Evolutionary conservation across 495 filamentous ascomycete species (phyloP).

Genomic region (Massariosphaeria phaeospora): DNA sequence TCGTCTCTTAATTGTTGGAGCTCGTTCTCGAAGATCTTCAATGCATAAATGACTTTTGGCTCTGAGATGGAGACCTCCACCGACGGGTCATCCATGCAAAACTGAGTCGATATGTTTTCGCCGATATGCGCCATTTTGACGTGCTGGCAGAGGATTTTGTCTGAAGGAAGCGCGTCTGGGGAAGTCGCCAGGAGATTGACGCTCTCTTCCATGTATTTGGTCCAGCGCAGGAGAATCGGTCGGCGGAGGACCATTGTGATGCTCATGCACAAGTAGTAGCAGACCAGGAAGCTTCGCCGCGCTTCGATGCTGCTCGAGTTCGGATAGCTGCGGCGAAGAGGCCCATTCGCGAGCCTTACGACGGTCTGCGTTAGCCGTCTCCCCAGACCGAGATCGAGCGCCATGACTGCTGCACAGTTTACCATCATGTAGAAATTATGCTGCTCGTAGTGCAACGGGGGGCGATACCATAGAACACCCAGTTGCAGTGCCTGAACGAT

Average conservation of each 20-base stretch:
- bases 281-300: conserved; percentile 71
- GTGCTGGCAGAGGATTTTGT: conserved; percentile 68
- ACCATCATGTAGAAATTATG: conserved; percentile 87
- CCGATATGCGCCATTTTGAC: conserved; percentile 72
- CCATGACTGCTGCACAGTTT: conserved; percentile 78
- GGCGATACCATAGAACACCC: conserved; percentile 49
- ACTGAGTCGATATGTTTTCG: conserved; percentile 71
- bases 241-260: conserved; percentile 68
- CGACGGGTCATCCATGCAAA: conserved; percentile 69
- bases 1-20: conserved; percentile 46
- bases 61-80: conserved; percentile 65
- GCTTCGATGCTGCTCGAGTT: conserved; percentile 67
- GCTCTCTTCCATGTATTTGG: conserved; percentile 79
- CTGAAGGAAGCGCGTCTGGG: conserved; percentile 65
- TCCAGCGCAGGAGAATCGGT: conserved; percentile 77
- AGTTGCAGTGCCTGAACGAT: conserved; percentile 71
- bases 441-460: conserved; percentile 77
- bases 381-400: conserved; percentile 80
- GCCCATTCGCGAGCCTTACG: conserved; percentile 42
- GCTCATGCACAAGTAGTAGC: conserved; percentile 69
- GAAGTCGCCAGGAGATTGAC: conserved; percentile 67
- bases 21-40: conserved; percentile 72
- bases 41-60: conserved; percentile 63
- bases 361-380: conserved; percentile 42
- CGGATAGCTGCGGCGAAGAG: conserved; percentile 34